Percentiles rank a stretch among this genome's conserved stretches.
phyloP scores from a whole-genome alignment of 257 asterid genomes.

The Anisodus acutangulus region DNA sequence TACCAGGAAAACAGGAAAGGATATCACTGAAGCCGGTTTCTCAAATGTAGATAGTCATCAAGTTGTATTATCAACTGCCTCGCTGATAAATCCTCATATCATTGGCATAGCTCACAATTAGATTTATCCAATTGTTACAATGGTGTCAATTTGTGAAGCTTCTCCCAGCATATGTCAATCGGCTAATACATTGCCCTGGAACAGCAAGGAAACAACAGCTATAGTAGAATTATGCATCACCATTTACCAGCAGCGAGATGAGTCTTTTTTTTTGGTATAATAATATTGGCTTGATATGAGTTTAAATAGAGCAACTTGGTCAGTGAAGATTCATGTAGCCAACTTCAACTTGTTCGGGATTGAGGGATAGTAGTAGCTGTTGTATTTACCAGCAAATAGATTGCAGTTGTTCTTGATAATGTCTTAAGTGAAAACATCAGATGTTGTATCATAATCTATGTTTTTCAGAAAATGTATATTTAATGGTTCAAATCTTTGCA shows the following conservation, averaged over 20 bases:
- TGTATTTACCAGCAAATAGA: background rate
- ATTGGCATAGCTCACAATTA: conserved; percentile 73
- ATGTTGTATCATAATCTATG: background rate
- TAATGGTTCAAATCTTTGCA: background rate
- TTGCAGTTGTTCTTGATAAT: background rate
- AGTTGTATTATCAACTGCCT: conserved; percentile 58
- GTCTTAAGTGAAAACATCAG: conserved; percentile 2
- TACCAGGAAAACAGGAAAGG: conserved; percentile 58
- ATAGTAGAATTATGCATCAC: conserved; percentile 7
- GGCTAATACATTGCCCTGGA: background rate
- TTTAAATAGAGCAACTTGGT: background rate
- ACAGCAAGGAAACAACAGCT: background rate
- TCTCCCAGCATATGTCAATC: background rate
- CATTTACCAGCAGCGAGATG: background rate
- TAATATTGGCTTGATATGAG: background rate
- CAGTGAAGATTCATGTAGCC: background rate
- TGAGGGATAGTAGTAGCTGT: background rate
- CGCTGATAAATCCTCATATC: conserved; percentile 66
- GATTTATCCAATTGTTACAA: conserved; percentile 13
- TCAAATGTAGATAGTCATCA: conserved; percentile 51
- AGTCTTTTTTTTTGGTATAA: background rate
- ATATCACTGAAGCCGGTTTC: conserved; percentile 64
- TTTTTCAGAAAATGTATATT: background rate
- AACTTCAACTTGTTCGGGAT: background rate
- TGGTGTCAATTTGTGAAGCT: background rate